A percentile compares a stretch with the other conserved stretches of the same genome.
phyloP scores from a whole-genome alignment of 192 early-diverging fungal genomes.

The Rhizophagus clarus region DNA sequence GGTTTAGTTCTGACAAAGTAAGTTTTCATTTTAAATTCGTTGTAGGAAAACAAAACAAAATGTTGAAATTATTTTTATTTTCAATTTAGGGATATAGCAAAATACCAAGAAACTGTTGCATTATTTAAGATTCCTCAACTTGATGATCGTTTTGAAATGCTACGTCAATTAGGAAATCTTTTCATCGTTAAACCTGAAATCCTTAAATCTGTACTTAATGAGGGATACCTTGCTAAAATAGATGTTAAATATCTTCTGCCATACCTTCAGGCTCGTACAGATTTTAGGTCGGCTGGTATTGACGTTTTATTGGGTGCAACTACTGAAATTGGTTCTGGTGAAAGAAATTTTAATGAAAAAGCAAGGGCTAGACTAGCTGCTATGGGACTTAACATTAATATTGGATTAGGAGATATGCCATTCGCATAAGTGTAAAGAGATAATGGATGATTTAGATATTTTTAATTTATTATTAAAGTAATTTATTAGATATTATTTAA shows the following conservation, averaged over 20 bases:
- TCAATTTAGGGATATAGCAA: slow-evolving; percentile 78
- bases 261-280: slow-evolving; percentile 87
- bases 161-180: slow-evolving; percentile 91
- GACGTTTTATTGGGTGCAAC: slow-evolving; percentile 53
- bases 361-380: slow-evolving; percentile 25
- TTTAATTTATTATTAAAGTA: too few relatives aligned
- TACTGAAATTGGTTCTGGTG: slow-evolving; percentile 27
- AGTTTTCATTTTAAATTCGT: slow-evolving; percentile 16
- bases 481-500: too few relatives aligned
- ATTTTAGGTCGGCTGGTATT: slow-evolving; percentile 71
- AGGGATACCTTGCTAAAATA: slow-evolving; percentile 80
- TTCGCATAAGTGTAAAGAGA: neutral
- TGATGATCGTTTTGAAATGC: slow-evolving; percentile 84
- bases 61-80: neutral
- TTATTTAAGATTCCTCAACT: slow-evolving; percentile 74
- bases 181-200: slow-evolving; percentile 92
- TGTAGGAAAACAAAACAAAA: neutral
- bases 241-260: slow-evolving; percentile 80
- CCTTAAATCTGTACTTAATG: slow-evolving; percentile 82
- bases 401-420: neutral
- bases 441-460: too few relatives aligned
- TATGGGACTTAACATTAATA: slow-evolving; percentile 17
- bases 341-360: slow-evolving; percentile 31
- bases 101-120: slow-evolving; percentile 86
- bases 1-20: slow-evolving; percentile 87